Percentiles rank a stretch among this genome's conserved stretches.
phyloP scores from a whole-genome alignment of 345 rosid genomes.

The Eucalyptus marginata region DNA sequence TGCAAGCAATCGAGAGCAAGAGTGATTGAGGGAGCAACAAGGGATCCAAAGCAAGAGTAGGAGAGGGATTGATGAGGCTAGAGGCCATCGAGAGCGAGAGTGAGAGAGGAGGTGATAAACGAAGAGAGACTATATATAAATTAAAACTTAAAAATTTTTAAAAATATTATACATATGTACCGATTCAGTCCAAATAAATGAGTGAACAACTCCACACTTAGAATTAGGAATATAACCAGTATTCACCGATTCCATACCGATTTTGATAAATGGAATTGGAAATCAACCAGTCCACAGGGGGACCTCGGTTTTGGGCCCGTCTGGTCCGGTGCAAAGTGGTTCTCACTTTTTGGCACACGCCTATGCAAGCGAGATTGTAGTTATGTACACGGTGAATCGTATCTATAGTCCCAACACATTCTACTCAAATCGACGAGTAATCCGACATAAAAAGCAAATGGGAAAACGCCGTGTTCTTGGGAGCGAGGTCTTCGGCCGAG shows the following conservation, averaged over 20 bases:
- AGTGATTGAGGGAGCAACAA: neutral
- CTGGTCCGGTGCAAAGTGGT: fast-evolving
- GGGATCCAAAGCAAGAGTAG: too few relatives aligned
- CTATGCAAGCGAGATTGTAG: fast-evolving
- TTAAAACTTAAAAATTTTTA: too few relatives aligned
- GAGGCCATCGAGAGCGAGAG: neutral
- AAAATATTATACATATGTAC: too few relatives aligned
- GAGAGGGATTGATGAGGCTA: fast-evolving
- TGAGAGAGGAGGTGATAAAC: too few relatives aligned
- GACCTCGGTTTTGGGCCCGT: fast-evolving
- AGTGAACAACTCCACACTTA: too few relatives aligned
- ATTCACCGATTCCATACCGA: neutral
- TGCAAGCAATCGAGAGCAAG: fast-evolving
- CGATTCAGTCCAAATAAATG: fast-evolving
- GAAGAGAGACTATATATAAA: neutral
- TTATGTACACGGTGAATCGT: neutral
- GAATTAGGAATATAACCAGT: fast-evolving
- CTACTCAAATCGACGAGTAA: neutral
- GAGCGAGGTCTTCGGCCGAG: neutral
- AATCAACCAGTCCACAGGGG: too few relatives aligned
- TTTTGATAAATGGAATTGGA: fast-evolving
- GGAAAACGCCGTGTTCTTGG: neutral
- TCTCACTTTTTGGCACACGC: neutral
- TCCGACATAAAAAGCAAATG: neutral
- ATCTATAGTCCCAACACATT: neutral